Percentiles rank a stretch among this genome's conserved stretches.
phyloP scores from a whole-genome alignment of 768 basidiomycete species.

The Tulasnella sp. region DNA sequence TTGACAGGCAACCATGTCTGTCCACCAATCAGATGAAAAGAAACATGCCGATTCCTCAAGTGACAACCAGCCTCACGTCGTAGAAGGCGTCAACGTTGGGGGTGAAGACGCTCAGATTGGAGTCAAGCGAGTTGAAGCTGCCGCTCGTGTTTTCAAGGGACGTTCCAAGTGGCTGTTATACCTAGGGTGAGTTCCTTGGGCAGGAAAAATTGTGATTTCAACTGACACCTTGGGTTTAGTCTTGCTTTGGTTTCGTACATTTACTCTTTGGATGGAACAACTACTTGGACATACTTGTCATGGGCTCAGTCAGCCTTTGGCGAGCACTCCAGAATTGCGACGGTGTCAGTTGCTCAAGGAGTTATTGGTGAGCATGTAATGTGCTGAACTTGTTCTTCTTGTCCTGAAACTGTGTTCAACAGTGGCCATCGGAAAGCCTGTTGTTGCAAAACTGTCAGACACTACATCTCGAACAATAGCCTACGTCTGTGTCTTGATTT shows the following conservation, averaged over 20 bases:
- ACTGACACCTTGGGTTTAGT: background rate
- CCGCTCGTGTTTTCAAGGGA: slow-evolving; percentile 38
- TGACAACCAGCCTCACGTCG: too few relatives aligned
- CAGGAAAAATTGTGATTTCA: too few relatives aligned
- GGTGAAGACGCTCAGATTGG: slow-evolving; percentile 11
- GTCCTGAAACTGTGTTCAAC: slow-evolving; percentile 20
- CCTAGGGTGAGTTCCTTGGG: slow-evolving; percentile 37
- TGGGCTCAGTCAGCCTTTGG: slow-evolving; percentile 26
- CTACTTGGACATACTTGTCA: slow-evolving; percentile 4
- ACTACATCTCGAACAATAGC: slow-evolving; percentile 53
- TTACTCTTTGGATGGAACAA: slow-evolving; percentile 10
- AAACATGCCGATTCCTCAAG: too few relatives aligned
- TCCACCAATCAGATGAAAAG: too few relatives aligned
- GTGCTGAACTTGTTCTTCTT: slow-evolving; percentile 11
- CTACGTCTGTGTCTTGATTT: slow-evolving; percentile 28
- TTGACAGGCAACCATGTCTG: too few relatives aligned
- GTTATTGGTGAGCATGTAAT: slow-evolving; percentile 43
- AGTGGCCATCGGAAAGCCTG: slow-evolving; percentile 46
- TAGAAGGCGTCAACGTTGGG: too few relatives aligned
- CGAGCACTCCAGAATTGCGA: slow-evolving; percentile 41
- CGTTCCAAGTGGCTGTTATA: slow-evolving; percentile 49
- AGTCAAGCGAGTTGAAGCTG: slow-evolving; percentile 29
- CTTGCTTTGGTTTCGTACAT: slow-evolving; percentile 5
- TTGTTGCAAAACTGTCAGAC: slow-evolving; percentile 63
- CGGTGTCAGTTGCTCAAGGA: slow-evolving; percentile 41